Conservation (phyloP, 768 basidiomycete genomes). For the Hemileccinum rubropunctum region DNA sequence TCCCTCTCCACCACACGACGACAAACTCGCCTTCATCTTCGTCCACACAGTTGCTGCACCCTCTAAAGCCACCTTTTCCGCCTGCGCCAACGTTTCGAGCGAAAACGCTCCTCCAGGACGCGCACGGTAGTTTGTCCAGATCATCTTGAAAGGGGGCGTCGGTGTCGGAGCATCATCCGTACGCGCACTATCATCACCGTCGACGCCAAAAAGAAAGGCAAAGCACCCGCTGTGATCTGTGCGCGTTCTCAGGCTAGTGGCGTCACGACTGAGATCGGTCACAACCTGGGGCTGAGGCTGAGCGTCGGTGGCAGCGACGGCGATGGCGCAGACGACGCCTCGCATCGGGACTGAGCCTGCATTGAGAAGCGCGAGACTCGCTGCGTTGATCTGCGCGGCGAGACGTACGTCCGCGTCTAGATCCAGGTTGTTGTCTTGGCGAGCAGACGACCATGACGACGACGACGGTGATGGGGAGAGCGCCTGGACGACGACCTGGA, state of each 20-base stretch:
- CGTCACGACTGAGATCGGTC: conserved; percentile 38
- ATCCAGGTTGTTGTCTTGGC: neutral
- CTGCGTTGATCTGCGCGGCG: conserved; percentile 70
- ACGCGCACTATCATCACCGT: too few relatives aligned
- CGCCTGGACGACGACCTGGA: conserved; percentile 77
- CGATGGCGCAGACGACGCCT: conserved; percentile 69
- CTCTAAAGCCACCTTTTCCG: conserved; percentile 45
- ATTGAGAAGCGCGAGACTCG: conserved; percentile 64
- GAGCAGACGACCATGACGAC: too few relatives aligned
- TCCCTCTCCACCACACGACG: conserved; percentile 25
- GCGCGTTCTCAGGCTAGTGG: conserved; percentile 29
- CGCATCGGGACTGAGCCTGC: conserved; percentile 71
- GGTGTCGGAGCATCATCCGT: too few relatives aligned
- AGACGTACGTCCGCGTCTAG: conserved; percentile 40
- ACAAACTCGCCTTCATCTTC: conserved; percentile 43
- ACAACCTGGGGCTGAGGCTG: conserved; percentile 36
- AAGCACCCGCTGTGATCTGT: conserved; percentile 57
- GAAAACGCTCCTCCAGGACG: conserved; percentile 31
- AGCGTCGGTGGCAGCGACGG: conserved; percentile 59
- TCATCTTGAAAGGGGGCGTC: conserved; percentile 26
- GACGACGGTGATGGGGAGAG: conserved; percentile 31
- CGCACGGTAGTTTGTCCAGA: conserved; percentile 25
- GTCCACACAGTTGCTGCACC: conserved; percentile 49
- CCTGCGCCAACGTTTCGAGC: conserved; percentile 40
- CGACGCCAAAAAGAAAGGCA: conserved; percentile 55